phyloP scores from a whole-genome alignment of 305 asterid genomes.

The Fraxinus angustifolia region DNA sequence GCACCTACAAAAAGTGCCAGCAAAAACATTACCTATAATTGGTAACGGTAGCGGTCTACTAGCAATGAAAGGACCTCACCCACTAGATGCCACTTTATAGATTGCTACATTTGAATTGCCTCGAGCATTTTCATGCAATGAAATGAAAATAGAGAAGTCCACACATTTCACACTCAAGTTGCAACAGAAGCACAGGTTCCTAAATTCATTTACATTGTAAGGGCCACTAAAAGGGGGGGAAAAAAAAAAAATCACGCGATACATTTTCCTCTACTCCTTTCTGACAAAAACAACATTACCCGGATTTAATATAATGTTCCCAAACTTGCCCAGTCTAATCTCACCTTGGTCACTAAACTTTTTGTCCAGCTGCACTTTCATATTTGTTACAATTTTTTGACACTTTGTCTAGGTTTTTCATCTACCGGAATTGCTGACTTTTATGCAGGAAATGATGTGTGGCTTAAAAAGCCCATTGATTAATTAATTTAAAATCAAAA shows the following conservation, averaged over 20 bases:
- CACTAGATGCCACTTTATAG: background rate
- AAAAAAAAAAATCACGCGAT: background rate
- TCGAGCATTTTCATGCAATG: background rate
- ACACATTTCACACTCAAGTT: background rate
- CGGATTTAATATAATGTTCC: background rate
- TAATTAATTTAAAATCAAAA: background rate
- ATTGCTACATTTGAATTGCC: conserved; percentile 1
- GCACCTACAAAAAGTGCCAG: background rate
- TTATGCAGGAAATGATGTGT: background rate
- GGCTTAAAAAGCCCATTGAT: background rate
- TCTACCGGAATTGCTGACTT: background rate
- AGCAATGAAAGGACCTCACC: background rate
- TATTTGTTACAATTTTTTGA: background rate
- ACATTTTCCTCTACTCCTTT: background rate
- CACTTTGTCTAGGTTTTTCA: background rate
- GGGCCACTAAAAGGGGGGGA: background rate
- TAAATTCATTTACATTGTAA: background rate
- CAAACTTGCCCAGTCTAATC: background rate
- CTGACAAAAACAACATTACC: background rate
- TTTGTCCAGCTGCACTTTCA: background rate
- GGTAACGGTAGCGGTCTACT: background rate
- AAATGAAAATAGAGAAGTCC: background rate
- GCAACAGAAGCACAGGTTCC: background rate
- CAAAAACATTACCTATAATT: background rate
- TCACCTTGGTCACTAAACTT: background rate